Percentiles rank a stretch among this genome's conserved stretches.
phyloP scores from a whole-genome alignment of 2,329 filamentous ascomycete genomes.

The Alternaria atra region DNA sequence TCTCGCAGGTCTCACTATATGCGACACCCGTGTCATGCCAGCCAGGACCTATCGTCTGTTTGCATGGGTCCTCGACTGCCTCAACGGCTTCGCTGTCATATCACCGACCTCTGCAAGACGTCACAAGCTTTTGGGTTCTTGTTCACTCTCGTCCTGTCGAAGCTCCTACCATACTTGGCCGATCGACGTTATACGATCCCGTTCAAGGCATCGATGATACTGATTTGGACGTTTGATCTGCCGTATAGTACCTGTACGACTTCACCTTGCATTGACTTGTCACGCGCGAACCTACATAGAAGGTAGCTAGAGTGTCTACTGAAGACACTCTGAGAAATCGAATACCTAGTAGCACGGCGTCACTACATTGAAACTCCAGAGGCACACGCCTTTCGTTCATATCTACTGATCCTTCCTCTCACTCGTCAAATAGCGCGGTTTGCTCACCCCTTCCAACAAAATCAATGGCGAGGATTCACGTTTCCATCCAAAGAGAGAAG shows the following conservation, averaged over 20 bases:
- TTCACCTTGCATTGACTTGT: neutral
- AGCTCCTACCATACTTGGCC: neutral
- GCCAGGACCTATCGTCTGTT: neutral
- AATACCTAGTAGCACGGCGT: neutral
- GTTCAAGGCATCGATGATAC: neutral
- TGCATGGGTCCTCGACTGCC: neutral
- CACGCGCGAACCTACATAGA: neutral
- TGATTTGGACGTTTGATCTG: neutral
- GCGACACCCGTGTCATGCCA: neutral
- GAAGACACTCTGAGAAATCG: neutral
- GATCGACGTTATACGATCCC: neutral
- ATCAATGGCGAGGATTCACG: neutral
- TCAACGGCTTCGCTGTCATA: neutral
- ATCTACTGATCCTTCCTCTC: neutral
- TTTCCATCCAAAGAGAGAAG: neutral
- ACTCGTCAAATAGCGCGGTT: neutral
- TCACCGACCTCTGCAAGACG: neutral
- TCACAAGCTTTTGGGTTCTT: neutral
- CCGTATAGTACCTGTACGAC: conserved; percentile 10
- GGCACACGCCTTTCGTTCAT: neutral
- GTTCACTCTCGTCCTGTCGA: neutral
- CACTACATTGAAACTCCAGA: neutral
- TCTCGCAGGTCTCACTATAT: neutral
- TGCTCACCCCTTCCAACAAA: neutral
- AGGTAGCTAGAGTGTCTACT: neutral